phyloP scores from a whole-genome alignment of 78 protist species.

The Dictyostelium intermedium region DNA sequence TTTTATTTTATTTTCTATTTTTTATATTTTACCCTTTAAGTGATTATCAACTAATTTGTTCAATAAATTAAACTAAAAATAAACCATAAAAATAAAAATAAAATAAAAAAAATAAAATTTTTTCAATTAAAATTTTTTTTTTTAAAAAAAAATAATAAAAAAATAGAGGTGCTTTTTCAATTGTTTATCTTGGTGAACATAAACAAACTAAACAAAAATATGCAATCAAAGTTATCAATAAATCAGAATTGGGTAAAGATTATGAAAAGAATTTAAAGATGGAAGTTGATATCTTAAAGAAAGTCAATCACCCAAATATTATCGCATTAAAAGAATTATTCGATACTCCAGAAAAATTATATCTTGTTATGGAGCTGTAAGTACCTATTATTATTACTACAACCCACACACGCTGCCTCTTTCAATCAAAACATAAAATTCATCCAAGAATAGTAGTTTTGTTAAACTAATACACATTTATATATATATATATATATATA shows the following conservation, averaged over 20 bases:
- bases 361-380: constrained; percentile 81
- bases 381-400: not conserved
- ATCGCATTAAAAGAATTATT: constrained; percentile 76
- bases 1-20: no score
- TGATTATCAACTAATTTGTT: no score
- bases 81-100: no score
- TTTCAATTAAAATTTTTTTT: no score
- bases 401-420: not conserved
- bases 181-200: constrained; percentile 73
- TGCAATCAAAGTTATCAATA: constrained; percentile 85
- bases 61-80: no score
- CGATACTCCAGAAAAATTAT: constrained; percentile 73
- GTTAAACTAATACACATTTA: not conserved
- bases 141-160: not conserved
- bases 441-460: not conserved
- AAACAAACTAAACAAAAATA: constrained; percentile 45
- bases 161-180: constrained; percentile 77
- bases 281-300: constrained; percentile 74
- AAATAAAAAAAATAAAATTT: no score
- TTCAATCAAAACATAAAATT: not conserved
- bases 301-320: constrained; percentile 75
- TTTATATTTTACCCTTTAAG: no score
- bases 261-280: constrained; percentile 78
- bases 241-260: constrained; percentile 40
- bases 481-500: not conserved